Percentiles rank a stretch among this genome's conserved stretches.
phyloP scores from a whole-genome alignment of 148 eudicot genomes.

The Selenicereus undatus region DNA sequence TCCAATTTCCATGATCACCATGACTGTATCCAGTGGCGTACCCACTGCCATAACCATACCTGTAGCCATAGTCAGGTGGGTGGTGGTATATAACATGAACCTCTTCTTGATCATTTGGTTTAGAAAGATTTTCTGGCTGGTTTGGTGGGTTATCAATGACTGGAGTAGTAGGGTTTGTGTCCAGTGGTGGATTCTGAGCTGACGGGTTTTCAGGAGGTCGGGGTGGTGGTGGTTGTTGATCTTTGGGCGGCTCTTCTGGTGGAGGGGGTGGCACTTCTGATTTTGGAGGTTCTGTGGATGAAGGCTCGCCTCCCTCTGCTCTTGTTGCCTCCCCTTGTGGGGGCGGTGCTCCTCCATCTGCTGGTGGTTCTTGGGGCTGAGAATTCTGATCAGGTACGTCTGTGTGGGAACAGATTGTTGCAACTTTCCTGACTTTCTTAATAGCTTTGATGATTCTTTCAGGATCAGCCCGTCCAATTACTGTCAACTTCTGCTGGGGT shows the following conservation, averaged over 20 bases:
- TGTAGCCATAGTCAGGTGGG: constrained; percentile 42
- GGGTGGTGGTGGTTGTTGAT: constrained; percentile 33
- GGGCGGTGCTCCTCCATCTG: constrained; percentile 30
- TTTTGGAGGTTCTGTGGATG: constrained; percentile 33
- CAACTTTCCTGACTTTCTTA: constrained; percentile 68
- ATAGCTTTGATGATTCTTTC: constrained; percentile 78
- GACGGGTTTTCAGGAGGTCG: constrained; percentile 37
- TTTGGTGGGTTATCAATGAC: constrained; percentile 23
- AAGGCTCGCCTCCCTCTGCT: constrained; percentile 27
- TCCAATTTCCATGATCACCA: constrained; percentile 24
- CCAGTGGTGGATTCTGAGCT: constrained; percentile 38
- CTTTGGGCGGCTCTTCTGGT: constrained; percentile 29
- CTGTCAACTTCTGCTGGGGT: constrained; percentile 63
- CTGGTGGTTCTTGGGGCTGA: constrained; percentile 32
- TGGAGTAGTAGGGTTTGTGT: constrained; percentile 33
- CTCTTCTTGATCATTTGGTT: constrained; percentile 38
- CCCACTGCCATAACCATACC: constrained; percentile 27
- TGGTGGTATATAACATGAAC: constrained; percentile 44
- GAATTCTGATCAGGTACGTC: constrained; percentile 44
- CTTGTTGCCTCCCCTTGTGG: constrained; percentile 26
- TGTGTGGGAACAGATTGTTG: constrained; percentile 67
- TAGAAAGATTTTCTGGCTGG: constrained; percentile 37
- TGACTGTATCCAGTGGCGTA: constrained; percentile 29
- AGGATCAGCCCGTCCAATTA: constrained; percentile 82
- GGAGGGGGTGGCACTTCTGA: constrained; percentile 28